Conservation (phyloP, 805 yeast species). For the Lachancea mirantina region DNA sequence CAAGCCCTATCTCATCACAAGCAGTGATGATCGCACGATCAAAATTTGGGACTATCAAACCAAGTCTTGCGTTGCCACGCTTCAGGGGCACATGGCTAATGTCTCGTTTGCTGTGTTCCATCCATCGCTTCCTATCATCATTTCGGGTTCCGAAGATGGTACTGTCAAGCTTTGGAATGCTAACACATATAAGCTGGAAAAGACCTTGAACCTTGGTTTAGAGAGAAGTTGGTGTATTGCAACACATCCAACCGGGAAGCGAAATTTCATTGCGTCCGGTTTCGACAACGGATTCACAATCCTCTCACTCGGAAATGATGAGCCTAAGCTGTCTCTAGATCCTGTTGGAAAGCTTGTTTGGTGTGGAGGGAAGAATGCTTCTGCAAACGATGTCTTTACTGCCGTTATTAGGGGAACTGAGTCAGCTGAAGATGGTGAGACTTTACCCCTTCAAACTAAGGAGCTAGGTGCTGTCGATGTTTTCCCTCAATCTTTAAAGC, state of each 20-base stretch:
- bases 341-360: constrained; percentile 85
- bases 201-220: constrained; percentile 80
- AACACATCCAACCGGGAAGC: constrained; percentile 52
- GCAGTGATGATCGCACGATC: constrained; percentile 85
- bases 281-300: constrained; percentile 93
- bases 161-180: constrained; percentile 93
- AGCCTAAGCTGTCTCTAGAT: constrained; percentile 91
- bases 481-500: constrained; percentile 78
- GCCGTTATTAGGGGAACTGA: constrained; percentile 69
- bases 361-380: constrained; percentile 64
- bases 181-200: constrained; percentile 87
- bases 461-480: constrained; percentile 93
- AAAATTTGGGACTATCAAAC: constrained; percentile 97
- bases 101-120: constrained; percentile 97
- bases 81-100: constrained; percentile 89
- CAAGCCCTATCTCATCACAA: constrained; percentile 88
- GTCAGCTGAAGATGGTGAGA: constrained; percentile 72
- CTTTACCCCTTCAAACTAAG: constrained; percentile 67
- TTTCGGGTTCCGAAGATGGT: constrained; percentile 96
- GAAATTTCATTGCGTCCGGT: constrained; percentile 82
- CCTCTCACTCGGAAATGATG: constrained; percentile 85
- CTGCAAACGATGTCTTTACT: constrained; percentile 63
- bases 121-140: constrained; percentile 90
- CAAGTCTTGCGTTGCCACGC: constrained; percentile 86
- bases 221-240: constrained; percentile 97